Conservation (phyloP, 371 early-diverging fungal species). For the Circinella umbellata region DNA sequence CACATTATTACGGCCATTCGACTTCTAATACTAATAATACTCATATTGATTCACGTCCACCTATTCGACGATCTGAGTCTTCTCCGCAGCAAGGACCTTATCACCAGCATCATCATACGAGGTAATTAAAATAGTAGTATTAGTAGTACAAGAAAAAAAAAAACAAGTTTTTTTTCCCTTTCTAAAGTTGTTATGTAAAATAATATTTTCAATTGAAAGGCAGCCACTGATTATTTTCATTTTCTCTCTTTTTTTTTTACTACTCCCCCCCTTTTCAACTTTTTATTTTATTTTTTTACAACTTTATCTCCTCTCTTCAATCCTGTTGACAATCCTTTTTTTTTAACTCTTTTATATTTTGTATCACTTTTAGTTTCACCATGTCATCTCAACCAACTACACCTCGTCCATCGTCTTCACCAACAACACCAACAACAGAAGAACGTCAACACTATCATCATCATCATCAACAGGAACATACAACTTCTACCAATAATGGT, state of each 20-base stretch:
- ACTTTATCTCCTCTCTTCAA: not conserved
- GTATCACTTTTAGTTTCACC: slow-evolving; percentile 14
- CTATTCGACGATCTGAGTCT: slow-evolving; percentile 21
- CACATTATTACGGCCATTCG: slow-evolving; percentile 14
- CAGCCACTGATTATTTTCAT: too few species aligned
- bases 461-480: slow-evolving; percentile 7
- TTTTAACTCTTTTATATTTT: not conserved
- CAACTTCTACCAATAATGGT: not conserved
- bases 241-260: too few species aligned
- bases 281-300: not conserved
- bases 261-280: not conserved
- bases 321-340: slow-evolving; percentile 17
- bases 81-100: slow-evolving; percentile 15
- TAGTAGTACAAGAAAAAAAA: not conserved
- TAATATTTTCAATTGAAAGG: too few species aligned
- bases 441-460: not conserved
- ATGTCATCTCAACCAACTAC: slow-evolving; percentile 30
- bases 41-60: slow-evolving; percentile 1
- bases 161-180: not conserved
- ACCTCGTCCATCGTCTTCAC: slow-evolving; percentile 25
- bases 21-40: not conserved
- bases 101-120: slow-evolving; percentile 4
- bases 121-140: not conserved
- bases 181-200: too few species aligned
- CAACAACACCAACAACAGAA: slow-evolving; percentile 3